These are phyloP conservation scores for Geranium brycei DNA, from an alignment of 345 rosid species.

Conservation along the genomic window DNA sequence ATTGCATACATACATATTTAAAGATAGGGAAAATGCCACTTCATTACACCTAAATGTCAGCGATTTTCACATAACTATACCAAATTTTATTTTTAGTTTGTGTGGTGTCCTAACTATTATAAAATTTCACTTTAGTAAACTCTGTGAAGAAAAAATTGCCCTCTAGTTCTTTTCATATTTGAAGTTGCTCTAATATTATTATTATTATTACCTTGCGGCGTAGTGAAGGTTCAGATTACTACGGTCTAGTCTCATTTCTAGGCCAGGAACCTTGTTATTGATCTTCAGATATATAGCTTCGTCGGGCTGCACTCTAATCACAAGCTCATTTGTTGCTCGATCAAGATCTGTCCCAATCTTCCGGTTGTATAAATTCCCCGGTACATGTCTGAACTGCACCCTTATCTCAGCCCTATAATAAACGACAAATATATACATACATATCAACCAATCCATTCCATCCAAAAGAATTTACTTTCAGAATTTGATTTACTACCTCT, in stretches of 20 bases:
- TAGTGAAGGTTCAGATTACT: constrained; percentile 79
- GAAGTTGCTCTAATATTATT: too few species aligned
- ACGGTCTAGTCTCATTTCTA: constrained; percentile 84
- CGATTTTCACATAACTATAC: too few species aligned
- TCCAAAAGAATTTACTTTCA: not conserved
- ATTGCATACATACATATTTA: too few species aligned
- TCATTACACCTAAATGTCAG: too few species aligned
- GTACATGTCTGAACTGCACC: constrained; percentile 91
- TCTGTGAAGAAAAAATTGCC: too few species aligned
- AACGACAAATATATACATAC: not conserved
- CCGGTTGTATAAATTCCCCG: constrained; percentile 74
- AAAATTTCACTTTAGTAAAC: too few species aligned
- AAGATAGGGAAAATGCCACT: not conserved
- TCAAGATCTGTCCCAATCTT: constrained; percentile 61
- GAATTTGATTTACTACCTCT: not conserved
- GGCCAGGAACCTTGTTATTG: constrained; percentile 91
- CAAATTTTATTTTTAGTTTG: too few species aligned
- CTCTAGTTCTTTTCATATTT: too few species aligned
- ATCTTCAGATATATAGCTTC: constrained; percentile 92
- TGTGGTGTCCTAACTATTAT: too few species aligned
- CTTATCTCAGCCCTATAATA: constrained; percentile 76
- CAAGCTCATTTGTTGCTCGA: constrained; percentile 80
- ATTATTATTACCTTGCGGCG: constrained; percentile 50
- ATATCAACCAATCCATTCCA: not conserved
- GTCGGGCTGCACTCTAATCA: constrained; percentile 85